Conservation (phyloP, 805 yeast genomes). For the Metschnikowia noctiluminum region DNA sequence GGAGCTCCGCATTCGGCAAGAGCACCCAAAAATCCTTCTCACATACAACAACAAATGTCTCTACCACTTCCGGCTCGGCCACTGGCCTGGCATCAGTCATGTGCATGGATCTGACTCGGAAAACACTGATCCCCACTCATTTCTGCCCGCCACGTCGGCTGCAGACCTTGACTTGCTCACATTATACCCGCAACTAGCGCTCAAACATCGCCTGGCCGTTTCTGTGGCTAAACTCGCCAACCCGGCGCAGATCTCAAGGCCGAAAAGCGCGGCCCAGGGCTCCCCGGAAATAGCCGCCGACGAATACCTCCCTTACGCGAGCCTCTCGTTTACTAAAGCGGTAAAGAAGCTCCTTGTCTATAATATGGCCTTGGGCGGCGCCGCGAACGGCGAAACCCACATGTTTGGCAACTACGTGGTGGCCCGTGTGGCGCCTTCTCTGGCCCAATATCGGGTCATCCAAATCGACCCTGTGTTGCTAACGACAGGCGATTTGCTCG, state of each 20-base stretch:
- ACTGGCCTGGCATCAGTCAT: slow-evolving; percentile 11
- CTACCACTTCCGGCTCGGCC: slow-evolving; percentile 33
- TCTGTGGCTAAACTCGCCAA: slow-evolving; percentile 26
- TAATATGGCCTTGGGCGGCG: slow-evolving; percentile 26
- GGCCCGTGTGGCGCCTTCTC: slow-evolving; percentile 6
- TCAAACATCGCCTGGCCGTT: slow-evolving; percentile 23
- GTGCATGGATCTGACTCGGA: background rate
- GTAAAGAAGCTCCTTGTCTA: slow-evolving; percentile 36
- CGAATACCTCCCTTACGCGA: slow-evolving; percentile 31
- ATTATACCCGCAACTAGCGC: slow-evolving; percentile 24
- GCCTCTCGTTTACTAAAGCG: slow-evolving; percentile 38
- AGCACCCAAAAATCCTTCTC: slow-evolving; percentile 35
- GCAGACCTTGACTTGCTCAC: slow-evolving; percentile 1
- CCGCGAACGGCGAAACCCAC: slow-evolving; percentile 22
- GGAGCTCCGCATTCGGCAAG: slow-evolving; percentile 35
- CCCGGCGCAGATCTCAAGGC: slow-evolving; percentile 24
- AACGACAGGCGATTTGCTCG: slow-evolving; percentile 37
- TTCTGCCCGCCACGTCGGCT: background rate
- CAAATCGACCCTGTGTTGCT: slow-evolving; percentile 38
- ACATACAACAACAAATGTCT: slow-evolving; percentile 41
- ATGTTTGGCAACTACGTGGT: slow-evolving; percentile 38
- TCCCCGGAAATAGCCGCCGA: slow-evolving; percentile 7
- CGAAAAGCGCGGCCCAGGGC: slow-evolving; percentile 2
- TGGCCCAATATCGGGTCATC: slow-evolving; percentile 22
- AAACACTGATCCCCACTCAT: background rate